Evolutionary conservation across 768 basidiomycete genomes (phyloP).

Genomic region (Coprinopsis strossmayeri): DNA sequence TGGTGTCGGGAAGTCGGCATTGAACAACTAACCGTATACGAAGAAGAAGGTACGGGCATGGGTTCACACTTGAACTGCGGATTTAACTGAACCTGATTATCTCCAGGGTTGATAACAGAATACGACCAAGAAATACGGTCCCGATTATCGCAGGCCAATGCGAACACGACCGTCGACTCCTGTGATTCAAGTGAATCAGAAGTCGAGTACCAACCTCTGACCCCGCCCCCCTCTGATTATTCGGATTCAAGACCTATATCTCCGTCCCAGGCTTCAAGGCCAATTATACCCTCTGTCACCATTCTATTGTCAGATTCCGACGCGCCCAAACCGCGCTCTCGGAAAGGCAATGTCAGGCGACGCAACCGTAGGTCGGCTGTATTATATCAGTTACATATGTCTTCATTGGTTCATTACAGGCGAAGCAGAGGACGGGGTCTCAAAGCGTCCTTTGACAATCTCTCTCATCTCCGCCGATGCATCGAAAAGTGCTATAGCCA

Average conservation of each 20-base stretch:
- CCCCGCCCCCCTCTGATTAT: slow-evolving; percentile 72
- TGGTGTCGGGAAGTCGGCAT: slow-evolving; percentile 68
- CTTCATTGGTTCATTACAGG: background rate
- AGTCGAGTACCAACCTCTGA: slow-evolving; percentile 56
- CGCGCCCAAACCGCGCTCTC: background rate
- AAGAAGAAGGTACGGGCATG: slow-evolving; percentile 52
- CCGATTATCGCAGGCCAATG: slow-evolving; percentile 17
- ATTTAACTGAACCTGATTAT: background rate
- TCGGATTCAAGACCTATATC: slow-evolving; percentile 60
- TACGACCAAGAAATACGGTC: slow-evolving; percentile 36
- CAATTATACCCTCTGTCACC: slow-evolving; percentile 15
- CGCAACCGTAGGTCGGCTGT: slow-evolving; percentile 6
- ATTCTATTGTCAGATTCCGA: slow-evolving; percentile 13
- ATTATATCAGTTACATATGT: background rate
- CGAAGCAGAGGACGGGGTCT: background rate
- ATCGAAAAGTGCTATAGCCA: slow-evolving; percentile 60
- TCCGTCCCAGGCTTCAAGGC: slow-evolving; percentile 27
- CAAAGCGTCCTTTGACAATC: slow-evolving; percentile 32
- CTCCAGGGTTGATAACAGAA: slow-evolving; percentile 33
- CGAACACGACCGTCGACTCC: slow-evolving; percentile 15
- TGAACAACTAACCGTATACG: slow-evolving; percentile 62
- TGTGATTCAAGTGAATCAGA: slow-evolving; percentile 44
- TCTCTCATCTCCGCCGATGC: slow-evolving; percentile 52
- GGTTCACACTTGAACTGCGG: background rate
- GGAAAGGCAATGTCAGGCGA: background rate